Percentiles rank a stretch among this genome's conserved stretches.
These are phyloP conservation scores for Didymella lethalis DNA, from an alignment of 2,329 filamentous ascomycete species.

Conservation along the genomic window DNA sequence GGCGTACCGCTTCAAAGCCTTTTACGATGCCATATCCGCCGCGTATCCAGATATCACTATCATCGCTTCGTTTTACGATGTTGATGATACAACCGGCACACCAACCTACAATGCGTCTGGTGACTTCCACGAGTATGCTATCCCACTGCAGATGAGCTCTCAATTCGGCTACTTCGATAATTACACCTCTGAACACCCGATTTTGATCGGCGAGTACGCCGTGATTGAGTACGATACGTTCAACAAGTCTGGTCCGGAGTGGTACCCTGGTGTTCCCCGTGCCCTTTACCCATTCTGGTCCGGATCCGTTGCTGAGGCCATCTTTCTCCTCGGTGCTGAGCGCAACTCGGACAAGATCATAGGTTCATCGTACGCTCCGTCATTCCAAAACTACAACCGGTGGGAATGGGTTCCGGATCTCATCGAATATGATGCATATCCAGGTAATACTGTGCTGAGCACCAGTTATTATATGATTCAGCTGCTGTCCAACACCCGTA, in stretches of 20 bases:
- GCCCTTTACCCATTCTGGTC: slow-evolving; percentile 4
- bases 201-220: background rate
- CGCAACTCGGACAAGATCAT: slow-evolving; percentile 5
- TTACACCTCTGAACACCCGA: background rate
- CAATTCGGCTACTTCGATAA: background rate
- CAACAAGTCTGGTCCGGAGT: background rate
- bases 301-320: slow-evolving; percentile 2
- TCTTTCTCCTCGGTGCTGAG: slow-evolving; percentile 5
- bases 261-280: background rate
- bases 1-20: background rate
- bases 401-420: slow-evolving; percentile 5
- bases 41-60: background rate
- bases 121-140: background rate
- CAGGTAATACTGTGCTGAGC: background rate
- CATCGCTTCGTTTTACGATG: background rate
- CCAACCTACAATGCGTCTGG: background rate
- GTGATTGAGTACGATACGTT: background rate
- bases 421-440: slow-evolving; percentile 1
- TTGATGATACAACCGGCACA: background rate
- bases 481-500: background rate
- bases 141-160: background rate
- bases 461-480: background rate
- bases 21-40: background rate
- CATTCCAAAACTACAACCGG: slow-evolving; percentile 7
- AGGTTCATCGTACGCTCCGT: slow-evolving; percentile 2